Percentiles rank a stretch among this genome's conserved stretches.
phyloP scores from a whole-genome alignment of 306 rosid genomes.

The Gillenia trifoliata region DNA sequence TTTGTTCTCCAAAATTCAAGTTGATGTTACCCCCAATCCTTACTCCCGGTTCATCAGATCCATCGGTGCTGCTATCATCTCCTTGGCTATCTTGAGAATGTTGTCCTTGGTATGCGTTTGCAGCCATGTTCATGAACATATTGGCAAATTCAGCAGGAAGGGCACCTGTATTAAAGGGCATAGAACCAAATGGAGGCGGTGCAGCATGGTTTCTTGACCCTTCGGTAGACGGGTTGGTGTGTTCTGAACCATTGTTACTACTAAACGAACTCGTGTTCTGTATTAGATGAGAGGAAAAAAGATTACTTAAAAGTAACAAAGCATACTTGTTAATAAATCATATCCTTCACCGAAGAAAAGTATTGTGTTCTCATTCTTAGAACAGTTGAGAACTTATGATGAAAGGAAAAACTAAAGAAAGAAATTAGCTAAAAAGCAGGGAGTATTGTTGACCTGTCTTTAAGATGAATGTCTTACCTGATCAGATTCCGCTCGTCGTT shows the following conservation, averaged over 20 bases:
- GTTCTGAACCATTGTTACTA: constrained; percentile 32
- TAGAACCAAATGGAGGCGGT: constrained; percentile 44
- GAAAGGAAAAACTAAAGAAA: neutral
- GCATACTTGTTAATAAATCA: neutral
- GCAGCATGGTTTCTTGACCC: constrained; percentile 47
- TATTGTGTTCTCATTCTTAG: neutral
- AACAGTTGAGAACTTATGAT: neutral
- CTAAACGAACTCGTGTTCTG: constrained; percentile 43
- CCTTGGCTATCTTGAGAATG: constrained; percentile 38
- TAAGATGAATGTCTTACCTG: constrained; percentile 41
- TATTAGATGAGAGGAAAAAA: neutral
- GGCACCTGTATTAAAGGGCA: constrained; percentile 41
- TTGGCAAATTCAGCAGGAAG: constrained; percentile 42
- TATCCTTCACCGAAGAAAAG: neutral
- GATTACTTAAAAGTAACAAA: neutral
- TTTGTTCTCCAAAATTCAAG: constrained; percentile 53
- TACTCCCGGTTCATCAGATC: constrained; percentile 41
- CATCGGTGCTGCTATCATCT: constrained; percentile 25
- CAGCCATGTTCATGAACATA: constrained; percentile 65
- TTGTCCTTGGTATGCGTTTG: constrained; percentile 41
- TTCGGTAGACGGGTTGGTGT: constrained; percentile 38
- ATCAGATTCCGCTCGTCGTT: constrained; percentile 34
- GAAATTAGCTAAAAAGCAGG: neutral
- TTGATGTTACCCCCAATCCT: constrained; percentile 41
- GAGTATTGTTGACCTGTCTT: neutral